phyloP scores from a whole-genome alignment of 2,329 filamentous ascomycete species.

The Sclerotinia nivalis region DNA sequence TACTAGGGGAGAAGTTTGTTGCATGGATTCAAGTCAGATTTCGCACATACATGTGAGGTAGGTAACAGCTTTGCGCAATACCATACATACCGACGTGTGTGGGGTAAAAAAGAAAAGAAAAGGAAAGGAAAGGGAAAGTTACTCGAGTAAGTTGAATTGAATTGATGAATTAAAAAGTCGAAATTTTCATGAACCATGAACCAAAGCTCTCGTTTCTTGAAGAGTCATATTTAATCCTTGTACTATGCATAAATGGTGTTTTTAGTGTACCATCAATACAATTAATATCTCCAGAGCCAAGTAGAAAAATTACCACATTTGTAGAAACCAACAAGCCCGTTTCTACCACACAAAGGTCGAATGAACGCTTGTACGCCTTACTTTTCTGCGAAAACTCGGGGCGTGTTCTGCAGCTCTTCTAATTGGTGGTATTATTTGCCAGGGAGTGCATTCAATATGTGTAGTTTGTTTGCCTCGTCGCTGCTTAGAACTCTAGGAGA shows the following conservation, averaged over 20 bases:
- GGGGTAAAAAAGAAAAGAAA: neutral
- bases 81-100: neutral
- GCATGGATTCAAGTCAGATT: no score
- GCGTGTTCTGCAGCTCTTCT: neutral
- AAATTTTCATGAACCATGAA: neutral
- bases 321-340: neutral
- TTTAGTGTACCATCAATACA: neutral
- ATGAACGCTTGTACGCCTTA: conserved; percentile 10
- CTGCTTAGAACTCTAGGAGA: neutral
- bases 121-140: no score
- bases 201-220: neutral
- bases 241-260: neutral
- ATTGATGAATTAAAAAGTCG: neutral
- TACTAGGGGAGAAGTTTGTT: neutral
- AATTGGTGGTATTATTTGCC: neutral
- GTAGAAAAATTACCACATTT: no score
- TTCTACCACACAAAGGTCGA: neutral
- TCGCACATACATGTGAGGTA: no score
- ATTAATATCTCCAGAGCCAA: neutral
- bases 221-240: conserved; percentile 1
- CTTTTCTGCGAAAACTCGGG: neutral
- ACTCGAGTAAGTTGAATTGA: no score
- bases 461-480: conserved; percentile 1
- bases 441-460: neutral
- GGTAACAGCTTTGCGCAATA: neutral